phyloP scores from a whole-genome alignment of 345 rosid species.

The Eucalyptus curtisii region DNA sequence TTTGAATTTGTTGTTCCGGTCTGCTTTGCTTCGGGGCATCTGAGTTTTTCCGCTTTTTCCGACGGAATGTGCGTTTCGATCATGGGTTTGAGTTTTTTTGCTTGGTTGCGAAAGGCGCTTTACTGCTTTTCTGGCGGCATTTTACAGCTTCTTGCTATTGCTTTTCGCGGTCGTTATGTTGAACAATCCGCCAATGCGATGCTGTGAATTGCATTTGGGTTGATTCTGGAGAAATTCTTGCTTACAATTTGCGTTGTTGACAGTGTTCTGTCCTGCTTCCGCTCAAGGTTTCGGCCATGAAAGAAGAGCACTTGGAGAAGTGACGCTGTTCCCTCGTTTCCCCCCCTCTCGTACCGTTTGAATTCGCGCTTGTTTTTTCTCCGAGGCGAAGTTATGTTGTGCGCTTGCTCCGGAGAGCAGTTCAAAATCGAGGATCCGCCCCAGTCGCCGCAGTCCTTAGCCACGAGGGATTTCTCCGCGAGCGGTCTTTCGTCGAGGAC shows the following conservation, averaged over 20 bases:
- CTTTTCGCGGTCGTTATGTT: background rate
- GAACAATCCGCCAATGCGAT: background rate
- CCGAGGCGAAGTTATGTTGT: constrained; percentile 50
- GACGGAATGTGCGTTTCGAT: background rate
- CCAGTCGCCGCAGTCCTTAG: constrained; percentile 83
- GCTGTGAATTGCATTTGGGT: background rate
- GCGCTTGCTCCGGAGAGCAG: constrained; percentile 96
- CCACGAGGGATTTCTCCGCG: constrained; percentile 90
- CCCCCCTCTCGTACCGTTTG: background rate
- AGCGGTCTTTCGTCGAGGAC: constrained; percentile 73
- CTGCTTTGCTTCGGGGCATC: background rate
- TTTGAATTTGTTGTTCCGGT: background rate
- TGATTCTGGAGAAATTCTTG: background rate
- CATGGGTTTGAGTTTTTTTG: background rate
- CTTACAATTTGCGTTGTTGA: background rate
- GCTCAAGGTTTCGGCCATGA: background rate
- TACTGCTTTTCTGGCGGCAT: background rate
- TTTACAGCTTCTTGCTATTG: background rate
- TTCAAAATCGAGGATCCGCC: constrained; percentile 85
- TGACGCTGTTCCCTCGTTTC: background rate
- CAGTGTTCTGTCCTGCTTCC: background rate
- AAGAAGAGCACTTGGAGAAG: background rate
- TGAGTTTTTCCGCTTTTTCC: background rate
- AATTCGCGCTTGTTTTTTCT: background rate
- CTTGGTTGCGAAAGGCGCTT: background rate